Conservation (phyloP, 2,329 filamentous ascomycete species). For the Fusarium gaditjirri region DNA sequence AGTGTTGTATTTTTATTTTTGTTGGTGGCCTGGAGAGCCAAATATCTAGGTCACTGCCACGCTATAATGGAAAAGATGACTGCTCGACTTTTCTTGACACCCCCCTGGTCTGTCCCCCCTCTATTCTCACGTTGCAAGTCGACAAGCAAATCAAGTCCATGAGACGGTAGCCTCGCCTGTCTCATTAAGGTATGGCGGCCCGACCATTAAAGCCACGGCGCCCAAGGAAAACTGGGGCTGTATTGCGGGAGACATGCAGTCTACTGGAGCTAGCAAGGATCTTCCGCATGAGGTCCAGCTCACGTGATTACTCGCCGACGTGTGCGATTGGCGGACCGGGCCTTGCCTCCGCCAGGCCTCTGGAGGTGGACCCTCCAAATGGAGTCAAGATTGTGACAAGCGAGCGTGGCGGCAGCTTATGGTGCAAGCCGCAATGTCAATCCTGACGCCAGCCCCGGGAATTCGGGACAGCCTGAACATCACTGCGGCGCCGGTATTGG, state of each 20-base stretch:
- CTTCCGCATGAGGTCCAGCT: constrained; percentile 48
- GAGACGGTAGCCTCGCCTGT: constrained; percentile 33
- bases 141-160: constrained; percentile 10
- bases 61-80: neutral
- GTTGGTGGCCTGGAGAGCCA: constrained; percentile 1
- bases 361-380: constrained; percentile 26
- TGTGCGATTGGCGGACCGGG: constrained; percentile 54
- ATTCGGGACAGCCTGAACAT: constrained; percentile 17
- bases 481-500: neutral
- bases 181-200: constrained; percentile 40
- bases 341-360: constrained; percentile 46
- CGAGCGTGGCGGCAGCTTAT: constrained; percentile 27
- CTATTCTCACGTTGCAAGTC: neutral
- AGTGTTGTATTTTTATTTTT: constrained; percentile 3
- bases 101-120: neutral
- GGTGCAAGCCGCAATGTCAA: constrained; percentile 30
- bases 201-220: constrained; percentile 33
- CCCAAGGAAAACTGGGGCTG: constrained; percentile 45
- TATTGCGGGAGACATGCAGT: constrained; percentile 49
- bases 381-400: constrained; percentile 36
- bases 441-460: constrained; percentile 37
- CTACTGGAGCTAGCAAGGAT: constrained; percentile 47
- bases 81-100: constrained; percentile 3
- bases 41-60: constrained; percentile 9
- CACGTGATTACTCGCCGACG: constrained; percentile 50